Conservation (phyloP, 1,284 basidiomycete genomes). For the Cryptococcus sp. region DNA sequence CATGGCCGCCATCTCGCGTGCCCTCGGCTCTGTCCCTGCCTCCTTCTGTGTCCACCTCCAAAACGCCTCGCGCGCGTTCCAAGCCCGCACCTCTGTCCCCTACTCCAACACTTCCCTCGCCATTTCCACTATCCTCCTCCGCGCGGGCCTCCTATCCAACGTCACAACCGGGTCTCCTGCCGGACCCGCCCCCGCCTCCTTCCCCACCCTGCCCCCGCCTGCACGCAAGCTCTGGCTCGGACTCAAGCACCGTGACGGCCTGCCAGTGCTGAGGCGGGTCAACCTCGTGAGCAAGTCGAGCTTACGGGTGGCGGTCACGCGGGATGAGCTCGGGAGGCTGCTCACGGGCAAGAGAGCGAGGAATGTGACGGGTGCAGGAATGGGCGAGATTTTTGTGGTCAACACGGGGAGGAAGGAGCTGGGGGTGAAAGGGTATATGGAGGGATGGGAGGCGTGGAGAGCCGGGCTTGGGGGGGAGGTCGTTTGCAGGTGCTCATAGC, state of each 20-base stretch:
- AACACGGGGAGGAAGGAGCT: slow-evolving; percentile 26
- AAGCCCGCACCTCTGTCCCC: slow-evolving; percentile 44
- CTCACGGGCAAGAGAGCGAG: slow-evolving; percentile 44
- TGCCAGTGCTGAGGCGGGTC: slow-evolving; percentile 44
- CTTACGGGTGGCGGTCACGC: slow-evolving; percentile 34
- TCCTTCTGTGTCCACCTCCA: slow-evolving; percentile 46
- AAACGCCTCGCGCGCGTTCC: slow-evolving; percentile 43
- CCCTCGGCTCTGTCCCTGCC: slow-evolving; percentile 38
- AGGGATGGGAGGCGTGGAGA: slow-evolving; percentile 51
- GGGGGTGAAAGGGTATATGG: slow-evolving; percentile 38
- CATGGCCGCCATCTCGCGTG: slow-evolving; percentile 17
- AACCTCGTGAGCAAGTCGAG: slow-evolving; percentile 42
- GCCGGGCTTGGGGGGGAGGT: slow-evolving; percentile 49
- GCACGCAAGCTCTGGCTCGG: slow-evolving; percentile 44
- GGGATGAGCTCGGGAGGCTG: slow-evolving; percentile 44
- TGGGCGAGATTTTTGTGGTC: slow-evolving; percentile 48
- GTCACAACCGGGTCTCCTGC: slow-evolving; percentile 44
- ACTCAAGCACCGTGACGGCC: slow-evolving; percentile 46
- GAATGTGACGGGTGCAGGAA: slow-evolving; percentile 44
- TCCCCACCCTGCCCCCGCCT: slow-evolving; percentile 31
- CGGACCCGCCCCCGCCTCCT: slow-evolving; percentile 35
- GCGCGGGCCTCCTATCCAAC: slow-evolving; percentile 46
- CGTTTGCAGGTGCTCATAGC: slow-evolving; percentile 40
- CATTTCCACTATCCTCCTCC: slow-evolving; percentile 46
- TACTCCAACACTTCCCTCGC: slow-evolving; percentile 42